A percentile compares a stretch with the other conserved stretches of the same genome.
Evolutionary conservation across 768 basidiomycete species (phyloP).

Genomic region (Rhodocollybia butyracea): DNA sequence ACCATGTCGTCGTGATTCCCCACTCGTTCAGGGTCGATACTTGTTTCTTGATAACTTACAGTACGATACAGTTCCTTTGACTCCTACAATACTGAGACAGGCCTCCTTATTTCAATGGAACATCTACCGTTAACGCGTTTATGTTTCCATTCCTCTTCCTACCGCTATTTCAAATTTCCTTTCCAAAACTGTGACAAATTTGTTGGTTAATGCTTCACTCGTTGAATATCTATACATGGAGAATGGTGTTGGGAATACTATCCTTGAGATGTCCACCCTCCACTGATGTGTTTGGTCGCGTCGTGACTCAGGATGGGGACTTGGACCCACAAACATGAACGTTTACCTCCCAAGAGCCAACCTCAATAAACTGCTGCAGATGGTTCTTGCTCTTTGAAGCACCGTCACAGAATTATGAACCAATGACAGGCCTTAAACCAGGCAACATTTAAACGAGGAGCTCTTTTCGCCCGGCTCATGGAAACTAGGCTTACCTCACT

Average conservation of each 20-base stretch:
- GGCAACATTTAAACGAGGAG: constrained; percentile 19
- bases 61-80: too few species aligned
- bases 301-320: neutral
- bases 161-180: constrained; percentile 34
- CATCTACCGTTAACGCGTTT: too few species aligned
- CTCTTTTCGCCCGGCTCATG: constrained; percentile 26
- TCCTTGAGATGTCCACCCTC: constrained; percentile 33
- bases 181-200: constrained; percentile 31
- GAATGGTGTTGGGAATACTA: constrained; percentile 46
- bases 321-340: neutral
- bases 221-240: constrained; percentile 41
- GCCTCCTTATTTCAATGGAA: too few species aligned
- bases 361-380: constrained; percentile 15
- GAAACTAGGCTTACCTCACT: constrained; percentile 22
- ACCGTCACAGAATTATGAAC: constrained; percentile 21
- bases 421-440: constrained; percentile 20
- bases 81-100: too few species aligned
- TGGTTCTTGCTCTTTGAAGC: constrained; percentile 21
- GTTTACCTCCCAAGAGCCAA: constrained; percentile 13
- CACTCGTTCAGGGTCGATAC: too few species aligned
- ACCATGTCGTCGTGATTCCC: too few species aligned
- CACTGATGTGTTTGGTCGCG: constrained; percentile 23
- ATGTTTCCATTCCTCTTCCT: constrained; percentile 54
- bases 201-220: constrained; percentile 40
- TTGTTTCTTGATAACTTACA: too few species aligned